Base-by-base conservation (phyloP, 306 rosid species). In the Cucurbita maxima region DNA sequence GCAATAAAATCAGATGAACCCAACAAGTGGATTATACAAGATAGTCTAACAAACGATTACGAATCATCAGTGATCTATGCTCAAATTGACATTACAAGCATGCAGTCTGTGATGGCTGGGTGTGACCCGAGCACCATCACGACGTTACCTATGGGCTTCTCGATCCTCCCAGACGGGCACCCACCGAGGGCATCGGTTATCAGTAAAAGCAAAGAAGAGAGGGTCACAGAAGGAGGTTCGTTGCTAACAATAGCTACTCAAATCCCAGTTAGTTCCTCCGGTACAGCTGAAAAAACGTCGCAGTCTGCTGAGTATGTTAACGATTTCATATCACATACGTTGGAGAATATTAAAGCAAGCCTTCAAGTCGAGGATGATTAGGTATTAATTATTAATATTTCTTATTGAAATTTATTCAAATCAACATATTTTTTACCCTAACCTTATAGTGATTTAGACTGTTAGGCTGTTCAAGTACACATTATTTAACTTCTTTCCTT, bases 31-130 rank as follows among this genome's bases (percentile, higher is more conserved):
- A 54, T 95, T 52, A 71, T 91, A 18, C 99, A 95, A 88, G 99
- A 95, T 78, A 82, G 89, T 85, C 81, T 94, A 89, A 86, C 89
- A 75, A 95, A 95, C 22, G 51, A 85, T 36, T 91, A 79, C 3
- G 99, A 95, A 76, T 95, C 99, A 8, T 85, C 80, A 87, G 96
- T 95, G 81, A 96, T 91, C 14, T 91, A 88, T 61, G 97, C 92
- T 47, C 89, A 87, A 0, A 96, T 88, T 68, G 96, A 95, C 82
- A 91, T 81, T 14, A 18, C 83, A 0, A 91, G 96, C 19, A 83
- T 85, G 83, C 87, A 89, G 81, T 86, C 99, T 0, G 97, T 86
- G 78, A 95, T 91, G 97, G 83, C 91, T 0, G 97, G 99, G 40
- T 88, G 96, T 20, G 90, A 86, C 79, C 84, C 97, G 1, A 83